These are phyloP conservation scores for Pleoardoris graminearum DNA, from an alignment of 2,329 filamentous ascomycete genomes.

Conservation along the genomic window DNA sequence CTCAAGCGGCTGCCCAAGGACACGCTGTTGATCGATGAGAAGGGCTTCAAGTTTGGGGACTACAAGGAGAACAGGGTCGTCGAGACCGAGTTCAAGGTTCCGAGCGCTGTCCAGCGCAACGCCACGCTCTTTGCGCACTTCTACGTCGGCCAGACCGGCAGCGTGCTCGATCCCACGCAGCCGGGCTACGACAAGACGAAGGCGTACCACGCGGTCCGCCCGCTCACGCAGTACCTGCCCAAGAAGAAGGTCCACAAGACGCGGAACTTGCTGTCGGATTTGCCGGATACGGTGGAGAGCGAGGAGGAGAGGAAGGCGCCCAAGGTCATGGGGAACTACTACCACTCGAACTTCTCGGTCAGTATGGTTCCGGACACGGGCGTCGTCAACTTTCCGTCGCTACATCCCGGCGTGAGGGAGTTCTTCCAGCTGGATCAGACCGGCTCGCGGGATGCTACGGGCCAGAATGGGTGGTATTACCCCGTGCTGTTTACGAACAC, in stretches of 20 bases:
- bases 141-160: slow-evolving; percentile 78
- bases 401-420: slow-evolving; percentile 75
- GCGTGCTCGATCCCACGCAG: slow-evolving; percentile 73
- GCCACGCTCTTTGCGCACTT: slow-evolving; percentile 95
- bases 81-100: slow-evolving; percentile 76
- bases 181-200: slow-evolving; percentile 72
- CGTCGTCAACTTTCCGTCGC: slow-evolving; percentile 64
- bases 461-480: slow-evolving; percentile 91
- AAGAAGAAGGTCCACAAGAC: slow-evolving; percentile 91
- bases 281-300: slow-evolving; percentile 54
- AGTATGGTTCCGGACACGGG: slow-evolving; percentile 83
- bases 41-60: slow-evolving; percentile 76
- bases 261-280: slow-evolving; percentile 72
- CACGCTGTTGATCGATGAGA: slow-evolving; percentile 77
- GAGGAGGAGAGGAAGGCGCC: slow-evolving; percentile 59
- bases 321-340: slow-evolving; percentile 80
- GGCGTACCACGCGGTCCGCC: slow-evolving; percentile 82
- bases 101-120: slow-evolving; percentile 81
- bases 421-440: slow-evolving; percentile 79
- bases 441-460: slow-evolving; percentile 78
- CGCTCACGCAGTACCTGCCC: slow-evolving; percentile 84
- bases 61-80: slow-evolving; percentile 77
- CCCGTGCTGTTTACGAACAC: slow-evolving; percentile 91
- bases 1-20: slow-evolving; percentile 68
- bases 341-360: slow-evolving; percentile 92